Percentiles rank a stretch among this genome's conserved stretches.
Evolutionary conservation across 1,284 basidiomycete genomes (phyloP).

Genomic region (Malassezia vespertilionis): DNA sequence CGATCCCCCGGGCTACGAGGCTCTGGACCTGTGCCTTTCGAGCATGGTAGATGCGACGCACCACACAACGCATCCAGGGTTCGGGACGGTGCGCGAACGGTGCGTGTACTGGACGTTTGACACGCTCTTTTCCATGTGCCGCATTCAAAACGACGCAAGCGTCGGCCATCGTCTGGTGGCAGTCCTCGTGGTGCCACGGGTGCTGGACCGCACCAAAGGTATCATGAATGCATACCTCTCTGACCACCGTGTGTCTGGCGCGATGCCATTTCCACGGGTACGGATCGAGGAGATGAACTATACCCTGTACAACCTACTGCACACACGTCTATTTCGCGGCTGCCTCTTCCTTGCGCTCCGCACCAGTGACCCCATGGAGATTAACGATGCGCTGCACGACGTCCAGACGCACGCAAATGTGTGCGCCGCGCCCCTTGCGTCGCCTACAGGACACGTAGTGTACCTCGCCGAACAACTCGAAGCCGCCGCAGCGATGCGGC

Average conservation of each 20-base stretch:
- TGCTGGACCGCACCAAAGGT: slow-evolving; percentile 63
- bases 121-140: slow-evolving; percentile 68
- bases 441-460: neutral
- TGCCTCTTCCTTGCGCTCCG: neutral
- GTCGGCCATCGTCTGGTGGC: slow-evolving; percentile 56
- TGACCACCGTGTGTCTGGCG: slow-evolving; percentile 69
- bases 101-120: slow-evolving; percentile 93
- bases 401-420: neutral
- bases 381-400: neutral
- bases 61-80: slow-evolving; percentile 12
- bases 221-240: slow-evolving; percentile 65
- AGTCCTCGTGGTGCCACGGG: slow-evolving; percentile 60
- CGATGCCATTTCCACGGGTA: slow-evolving; percentile 49
- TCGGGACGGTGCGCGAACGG: slow-evolving; percentile 53
- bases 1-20: slow-evolving; percentile 59
- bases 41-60: slow-evolving; percentile 65
- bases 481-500: neutral
- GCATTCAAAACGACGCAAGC: slow-evolving; percentile 49
- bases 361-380: neutral
- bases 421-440: neutral
- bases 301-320: slow-evolving; percentile 51
- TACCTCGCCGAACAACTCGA: neutral
- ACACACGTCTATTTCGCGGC: neutral
- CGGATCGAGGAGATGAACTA: slow-evolving; percentile 82
- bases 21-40: slow-evolving; percentile 62